These are phyloP conservation scores for Neofusicoccum laricinum DNA, from an alignment of 2,329 filamentous ascomycete species.

Conservation along the genomic window DNA sequence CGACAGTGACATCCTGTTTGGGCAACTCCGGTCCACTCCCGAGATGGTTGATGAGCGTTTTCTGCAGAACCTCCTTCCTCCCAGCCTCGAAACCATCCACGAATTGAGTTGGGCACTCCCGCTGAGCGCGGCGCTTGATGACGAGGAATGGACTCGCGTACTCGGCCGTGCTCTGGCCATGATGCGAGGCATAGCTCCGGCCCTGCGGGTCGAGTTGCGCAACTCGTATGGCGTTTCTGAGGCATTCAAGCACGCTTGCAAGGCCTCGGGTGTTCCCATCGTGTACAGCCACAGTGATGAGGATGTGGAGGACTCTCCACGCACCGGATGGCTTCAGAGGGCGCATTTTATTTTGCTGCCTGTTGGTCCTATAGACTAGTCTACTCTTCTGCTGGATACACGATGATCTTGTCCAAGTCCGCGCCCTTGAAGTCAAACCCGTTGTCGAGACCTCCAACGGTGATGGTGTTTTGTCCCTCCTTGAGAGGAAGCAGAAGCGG, in stretches of 20 bases:
- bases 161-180: neutral
- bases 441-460: constrained; percentile 56
- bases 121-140: neutral
- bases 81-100: neutral
- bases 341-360: neutral
- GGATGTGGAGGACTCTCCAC: neutral
- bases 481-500: constrained; percentile 54
- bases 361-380: neutral
- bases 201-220: neutral
- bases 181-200: neutral
- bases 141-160: neutral
- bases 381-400: constrained; percentile 54
- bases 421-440: constrained; percentile 57
- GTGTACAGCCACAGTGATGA: neutral
- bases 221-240: neutral
- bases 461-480: constrained; percentile 57
- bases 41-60: neutral
- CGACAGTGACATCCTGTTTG: neutral
- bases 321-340: neutral
- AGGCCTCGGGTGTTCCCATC: neutral
- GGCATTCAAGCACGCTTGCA: neutral
- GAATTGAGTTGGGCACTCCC: neutral
- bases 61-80: neutral
- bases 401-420: constrained; percentile 58
- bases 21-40: neutral